Base-by-base conservation (phyloP, 2,329 filamentous ascomycete genomes). In the Calonectria multiphialidica region DNA sequence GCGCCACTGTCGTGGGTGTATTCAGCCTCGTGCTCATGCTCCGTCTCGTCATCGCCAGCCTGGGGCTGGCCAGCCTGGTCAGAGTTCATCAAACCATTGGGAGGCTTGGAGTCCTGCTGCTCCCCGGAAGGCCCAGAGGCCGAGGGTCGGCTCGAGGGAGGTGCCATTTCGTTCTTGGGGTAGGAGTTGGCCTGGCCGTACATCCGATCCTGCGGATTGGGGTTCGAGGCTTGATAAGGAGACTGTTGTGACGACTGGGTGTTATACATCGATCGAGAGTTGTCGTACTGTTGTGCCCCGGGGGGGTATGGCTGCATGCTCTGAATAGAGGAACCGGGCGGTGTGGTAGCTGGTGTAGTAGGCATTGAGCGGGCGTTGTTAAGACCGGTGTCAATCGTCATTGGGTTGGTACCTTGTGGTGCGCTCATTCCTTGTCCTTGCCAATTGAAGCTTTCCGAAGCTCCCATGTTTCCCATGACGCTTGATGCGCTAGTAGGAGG, bases 401-500 rank as follows among this genome's bases (percentile, higher is more conserved):
- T 89, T 63, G 93, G 89, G 84, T 95, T 94, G 77, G 88, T 86
- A 80, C 89, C 88, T 80, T 92, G 91, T 59, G 89, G 86, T 23
- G 89, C 88, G 73, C 86, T 89, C 88, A 94, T 93, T 74, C 89
- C 89, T 65, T 83, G 90, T 70, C 88, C 87, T 40, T 85, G 88
- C 94, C 96, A 98, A 81, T 96, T 93, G 82, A 96, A 98, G 47
- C 90, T 93, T 40, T 95, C 93, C 45, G 93, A 92, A 75, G 90
- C 90, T 55, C 92, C 92, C 89, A 98, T 95, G 73, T 90, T 85
- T 86, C 86, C 88, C 84, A 92, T 95, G 55, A 97, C 91, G 83
- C 95, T 95, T 0, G 95, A 97, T n/a, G 95, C 94, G 82, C 95
- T 98, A 0, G 96, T 95, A 1, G 96, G 96, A 42, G 96, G 96